Evolutionary conservation across 257 asterid species (phyloP), one percentile per base, ranked within the genome.

Genomic region (Gynochthodes officinalis): DNA sequence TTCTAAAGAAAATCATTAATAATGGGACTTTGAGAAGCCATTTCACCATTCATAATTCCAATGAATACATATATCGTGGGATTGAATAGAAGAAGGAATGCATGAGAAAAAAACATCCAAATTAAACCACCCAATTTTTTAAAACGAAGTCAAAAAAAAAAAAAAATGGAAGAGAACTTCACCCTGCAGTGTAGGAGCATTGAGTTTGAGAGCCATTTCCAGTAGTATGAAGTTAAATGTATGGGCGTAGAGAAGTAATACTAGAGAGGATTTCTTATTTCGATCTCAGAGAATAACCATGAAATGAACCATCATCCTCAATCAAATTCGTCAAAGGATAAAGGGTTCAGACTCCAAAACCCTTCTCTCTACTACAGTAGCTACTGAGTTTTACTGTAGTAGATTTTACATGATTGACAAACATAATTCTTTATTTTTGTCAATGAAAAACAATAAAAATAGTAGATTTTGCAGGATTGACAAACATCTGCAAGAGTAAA

Each of bases 141-240:
- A n/a, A 39, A 43, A 64, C 35, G 39, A 19, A 33, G 73, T 53
- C 15, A n/a, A n/a, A n/a, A n/a, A n/a, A n/a, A n/a, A n/a, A 21
- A 23, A 58, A 21, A 7, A 7, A 1, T 0, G 59, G n/a, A 15
- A 40, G 32, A 35, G 19, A 44, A 49, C 69, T 66, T 28, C 60
- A 90, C 92, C 90, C 78, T 68, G 76, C 49, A 83, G 76, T 53
- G 83, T 81, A 15, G 88, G 80, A 62, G 89, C 80, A 69, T 80
- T 79, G 73, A 86, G 83, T 70, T 84, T 84, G 83, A 86, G 87
- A 67, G 92, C 78, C 90, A 86, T 90, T 46, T 12, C 67, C 48
- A n/a, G n/a, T n/a, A n/a, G n/a, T n/a, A n/a, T n/a, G n/a, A n/a
- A n/a, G n/a, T n/a, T n/a, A n/a, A n/a, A n/a, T n/a, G n/a, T n/a